Conservation (phyloP, 2,329 filamentous ascomycete genomes). For the Lecanicillium sp. region DNA sequence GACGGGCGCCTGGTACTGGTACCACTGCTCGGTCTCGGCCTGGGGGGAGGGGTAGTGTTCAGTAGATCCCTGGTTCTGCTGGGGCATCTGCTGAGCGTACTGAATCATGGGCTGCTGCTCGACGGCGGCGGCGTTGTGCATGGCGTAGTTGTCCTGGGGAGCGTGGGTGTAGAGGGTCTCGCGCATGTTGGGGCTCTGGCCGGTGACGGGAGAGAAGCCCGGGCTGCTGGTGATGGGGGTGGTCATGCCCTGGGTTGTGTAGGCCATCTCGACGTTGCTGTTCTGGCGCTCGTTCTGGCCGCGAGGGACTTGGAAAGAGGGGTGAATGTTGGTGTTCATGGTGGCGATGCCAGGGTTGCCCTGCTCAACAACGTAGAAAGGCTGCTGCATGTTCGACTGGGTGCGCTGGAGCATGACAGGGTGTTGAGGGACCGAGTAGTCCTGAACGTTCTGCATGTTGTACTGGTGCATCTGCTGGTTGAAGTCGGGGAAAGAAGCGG, state of each 20-base stretch:
- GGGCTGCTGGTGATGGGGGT: constrained; percentile 54
- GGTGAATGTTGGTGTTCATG: constrained; percentile 49
- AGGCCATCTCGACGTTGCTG: constrained; percentile 41
- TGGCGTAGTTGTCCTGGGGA: constrained; percentile 41
- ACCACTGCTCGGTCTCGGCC: constrained; percentile 46
- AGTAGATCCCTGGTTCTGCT: constrained; percentile 24
- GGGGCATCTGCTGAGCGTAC: constrained; percentile 38
- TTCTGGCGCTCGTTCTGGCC: constrained; percentile 40
- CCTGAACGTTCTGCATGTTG: constrained; percentile 35
- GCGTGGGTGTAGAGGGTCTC: constrained; percentile 53
- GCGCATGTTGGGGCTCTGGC: constrained; percentile 47
- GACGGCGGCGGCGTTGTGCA: constrained; percentile 42
- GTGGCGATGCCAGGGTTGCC: constrained; percentile 57
- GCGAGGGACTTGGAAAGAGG: constrained; percentile 47
- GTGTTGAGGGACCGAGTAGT: constrained; percentile 34
- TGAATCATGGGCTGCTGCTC: constrained; percentile 39
- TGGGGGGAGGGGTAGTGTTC: constrained; percentile 34
- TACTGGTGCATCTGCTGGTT: constrained; percentile 42
- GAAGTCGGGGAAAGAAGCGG: constrained; percentile 51
- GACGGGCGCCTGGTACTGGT: constrained; percentile 52
- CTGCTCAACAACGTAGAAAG: constrained; percentile 55
- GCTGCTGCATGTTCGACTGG: constrained; percentile 40
- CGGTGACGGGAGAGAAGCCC: constrained; percentile 50
- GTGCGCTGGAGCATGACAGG: constrained; percentile 40
- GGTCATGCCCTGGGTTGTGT: constrained; percentile 40